Conservation (phyloP, 352 stramenopile species). For the Albugo laibachii region DNA sequence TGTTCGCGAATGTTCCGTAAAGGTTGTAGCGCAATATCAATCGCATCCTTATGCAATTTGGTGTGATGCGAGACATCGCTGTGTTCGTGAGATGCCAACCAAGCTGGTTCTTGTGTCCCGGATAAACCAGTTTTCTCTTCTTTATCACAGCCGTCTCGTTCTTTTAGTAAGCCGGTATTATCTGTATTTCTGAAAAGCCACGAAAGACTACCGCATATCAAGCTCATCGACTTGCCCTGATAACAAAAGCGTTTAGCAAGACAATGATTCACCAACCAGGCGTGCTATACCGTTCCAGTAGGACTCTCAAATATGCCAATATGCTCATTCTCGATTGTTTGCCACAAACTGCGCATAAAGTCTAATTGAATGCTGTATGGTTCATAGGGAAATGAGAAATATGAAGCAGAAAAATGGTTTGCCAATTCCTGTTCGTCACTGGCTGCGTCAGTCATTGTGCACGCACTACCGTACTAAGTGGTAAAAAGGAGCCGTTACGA, state of each 20-base stretch:
- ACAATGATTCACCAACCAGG: neutral
- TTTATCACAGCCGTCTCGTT: neutral
- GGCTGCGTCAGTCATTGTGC: too few relatives aligned
- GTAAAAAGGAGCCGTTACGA: too few relatives aligned
- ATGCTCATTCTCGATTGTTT: constrained; percentile 56
- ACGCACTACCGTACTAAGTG: too few relatives aligned
- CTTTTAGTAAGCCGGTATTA: constrained; percentile 30
- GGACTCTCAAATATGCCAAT: constrained; percentile 86
- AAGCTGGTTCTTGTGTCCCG: constrained; percentile 19
- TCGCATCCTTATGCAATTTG: neutral
- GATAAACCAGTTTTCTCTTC: constrained; percentile 1
- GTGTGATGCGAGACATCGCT: constrained; percentile 3
- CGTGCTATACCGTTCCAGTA: constrained; percentile 50
- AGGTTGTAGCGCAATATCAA: constrained; percentile 16
- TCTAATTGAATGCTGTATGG: constrained; percentile 81
- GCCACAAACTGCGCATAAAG: constrained; percentile 75
- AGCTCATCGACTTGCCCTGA: constrained; percentile 81
- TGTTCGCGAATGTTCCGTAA: constrained; percentile 27
- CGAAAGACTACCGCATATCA: constrained; percentile 76
- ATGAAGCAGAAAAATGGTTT: constrained; percentile 4
- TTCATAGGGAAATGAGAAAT: constrained; percentile 80
- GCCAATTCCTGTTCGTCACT: too few relatives aligned
- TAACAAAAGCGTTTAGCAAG: neutral
- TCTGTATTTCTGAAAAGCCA: constrained; percentile 68
- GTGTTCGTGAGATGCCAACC: constrained; percentile 37